Conservation (phyloP, 2,329 filamentous ascomycete genomes). For the Penicillium glabrum region DNA sequence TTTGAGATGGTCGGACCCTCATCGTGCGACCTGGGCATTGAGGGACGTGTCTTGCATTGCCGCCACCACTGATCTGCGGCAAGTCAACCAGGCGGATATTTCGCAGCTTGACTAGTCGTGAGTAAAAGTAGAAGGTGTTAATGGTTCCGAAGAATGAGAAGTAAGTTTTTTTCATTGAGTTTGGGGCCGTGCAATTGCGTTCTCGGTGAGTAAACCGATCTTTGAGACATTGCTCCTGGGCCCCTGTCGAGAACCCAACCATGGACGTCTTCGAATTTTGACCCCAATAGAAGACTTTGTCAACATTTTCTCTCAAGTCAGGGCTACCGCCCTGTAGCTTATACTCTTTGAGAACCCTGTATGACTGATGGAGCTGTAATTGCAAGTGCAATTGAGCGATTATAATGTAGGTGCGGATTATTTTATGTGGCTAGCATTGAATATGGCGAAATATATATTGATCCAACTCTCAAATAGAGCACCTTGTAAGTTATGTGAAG, state of each 20-base stretch:
- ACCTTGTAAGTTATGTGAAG: not conserved
- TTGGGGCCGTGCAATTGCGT: not conserved
- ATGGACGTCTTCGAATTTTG: not conserved
- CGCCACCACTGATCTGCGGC: constrained; percentile 17
- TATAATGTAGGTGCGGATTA: no score
- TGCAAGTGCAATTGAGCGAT: no score
- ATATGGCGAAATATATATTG: no score
- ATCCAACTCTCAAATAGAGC: no score
- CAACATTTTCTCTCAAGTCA: no score
- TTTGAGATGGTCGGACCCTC: not conserved
- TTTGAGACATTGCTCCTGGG: not conserved
- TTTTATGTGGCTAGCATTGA: no score
- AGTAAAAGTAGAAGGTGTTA: not conserved
- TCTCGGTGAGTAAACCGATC: not conserved
- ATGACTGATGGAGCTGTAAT: no score
- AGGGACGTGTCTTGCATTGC: constrained; percentile 21
- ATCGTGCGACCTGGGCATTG: constrained; percentile 1
- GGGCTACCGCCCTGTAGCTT: no score
- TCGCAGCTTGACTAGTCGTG: not conserved
- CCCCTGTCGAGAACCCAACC: not conserved
- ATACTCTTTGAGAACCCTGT: no score
- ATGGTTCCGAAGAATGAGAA: not conserved
- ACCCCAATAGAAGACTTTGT: not conserved
- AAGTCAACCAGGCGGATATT: not conserved
- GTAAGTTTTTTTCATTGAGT: not conserved